These are phyloP conservation scores for Plasmodium reichenowi DNA, from an alignment of 169 alveolate genomes.

Conservation along the genomic window DNA sequence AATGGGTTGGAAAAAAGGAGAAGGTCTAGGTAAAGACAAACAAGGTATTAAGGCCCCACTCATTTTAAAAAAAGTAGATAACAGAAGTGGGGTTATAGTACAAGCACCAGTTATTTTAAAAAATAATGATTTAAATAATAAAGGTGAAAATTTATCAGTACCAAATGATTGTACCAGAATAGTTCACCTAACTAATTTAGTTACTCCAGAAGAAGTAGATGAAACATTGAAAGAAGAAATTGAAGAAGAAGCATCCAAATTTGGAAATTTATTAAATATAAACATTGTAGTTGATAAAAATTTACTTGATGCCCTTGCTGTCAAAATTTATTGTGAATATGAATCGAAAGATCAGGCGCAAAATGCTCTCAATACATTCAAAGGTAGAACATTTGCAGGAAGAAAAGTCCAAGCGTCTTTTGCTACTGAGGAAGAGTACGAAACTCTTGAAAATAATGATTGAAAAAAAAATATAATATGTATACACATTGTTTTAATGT, in stretches of 20 bases:
- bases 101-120: conserved; percentile 71
- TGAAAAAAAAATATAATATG: too few relatives aligned
- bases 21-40: conserved; percentile 89
- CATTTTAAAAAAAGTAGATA: conserved; percentile 86
- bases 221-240: conserved; percentile 82
- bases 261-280: conserved; percentile 83
- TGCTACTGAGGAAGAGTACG: conserved; percentile 76
- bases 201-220: conserved; percentile 83
- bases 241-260: conserved; percentile 85
- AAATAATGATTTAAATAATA: conserved; percentile 64
- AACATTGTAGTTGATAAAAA: conserved; percentile 77
- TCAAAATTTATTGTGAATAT: conserved; percentile 84
- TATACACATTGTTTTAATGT: too few relatives aligned
- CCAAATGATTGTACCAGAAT: conserved; percentile 69
- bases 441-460: too few relatives aligned
- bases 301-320: conserved; percentile 82
- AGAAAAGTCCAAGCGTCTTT: conserved; percentile 83
- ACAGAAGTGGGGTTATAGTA: conserved; percentile 89
- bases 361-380: conserved; percentile 80
- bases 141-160: conserved; percentile 54
- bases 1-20: conserved; percentile 93
- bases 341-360: conserved; percentile 83
- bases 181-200: conserved; percentile 76
- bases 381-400: conserved; percentile 85
- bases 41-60: conserved; percentile 91